These are phyloP conservation scores for Starmerella asiatica DNA, from an alignment of 805 yeast genomes.

Conservation along the genomic window DNA sequence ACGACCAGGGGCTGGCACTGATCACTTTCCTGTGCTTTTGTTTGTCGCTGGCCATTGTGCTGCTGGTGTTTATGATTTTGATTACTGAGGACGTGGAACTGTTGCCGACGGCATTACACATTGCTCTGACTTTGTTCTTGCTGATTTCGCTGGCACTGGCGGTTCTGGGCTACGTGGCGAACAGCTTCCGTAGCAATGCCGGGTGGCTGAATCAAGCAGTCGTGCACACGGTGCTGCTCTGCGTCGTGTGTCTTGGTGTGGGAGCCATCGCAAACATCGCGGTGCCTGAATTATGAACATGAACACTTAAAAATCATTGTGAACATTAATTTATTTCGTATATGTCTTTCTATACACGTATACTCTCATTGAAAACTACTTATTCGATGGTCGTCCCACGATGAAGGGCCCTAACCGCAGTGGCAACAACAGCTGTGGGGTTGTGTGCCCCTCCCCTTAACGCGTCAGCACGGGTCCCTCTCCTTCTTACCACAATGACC, in stretches of 20 bases:
- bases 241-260: conserved; percentile 33
- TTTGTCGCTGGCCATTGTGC: conserved; percentile 27
- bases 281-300: conserved; percentile 2
- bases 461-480: too few species aligned
- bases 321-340: too few species aligned
- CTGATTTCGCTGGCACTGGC: conserved; percentile 34
- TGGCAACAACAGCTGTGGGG: too few species aligned
- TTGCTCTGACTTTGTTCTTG: conserved; percentile 22
- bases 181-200: conserved; percentile 32
- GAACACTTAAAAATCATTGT: too few species aligned
- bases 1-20: conserved; percentile 33
- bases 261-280: conserved; percentile 30
- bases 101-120: conserved; percentile 22
- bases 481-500: too few species aligned
- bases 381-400: too few species aligned
- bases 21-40: conserved; percentile 33
- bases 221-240: conserved; percentile 33
- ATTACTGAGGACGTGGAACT: conserved; percentile 25
- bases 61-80: conserved; percentile 34
- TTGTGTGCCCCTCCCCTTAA: neutral
- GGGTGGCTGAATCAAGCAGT: conserved; percentile 33
- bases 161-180: conserved; percentile 33
- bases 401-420: too few species aligned
- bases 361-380: too few species aligned
- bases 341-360: too few species aligned